Conservation (phyloP, 805 yeast genomes). For the Nakazawaea ambrosiae region DNA sequence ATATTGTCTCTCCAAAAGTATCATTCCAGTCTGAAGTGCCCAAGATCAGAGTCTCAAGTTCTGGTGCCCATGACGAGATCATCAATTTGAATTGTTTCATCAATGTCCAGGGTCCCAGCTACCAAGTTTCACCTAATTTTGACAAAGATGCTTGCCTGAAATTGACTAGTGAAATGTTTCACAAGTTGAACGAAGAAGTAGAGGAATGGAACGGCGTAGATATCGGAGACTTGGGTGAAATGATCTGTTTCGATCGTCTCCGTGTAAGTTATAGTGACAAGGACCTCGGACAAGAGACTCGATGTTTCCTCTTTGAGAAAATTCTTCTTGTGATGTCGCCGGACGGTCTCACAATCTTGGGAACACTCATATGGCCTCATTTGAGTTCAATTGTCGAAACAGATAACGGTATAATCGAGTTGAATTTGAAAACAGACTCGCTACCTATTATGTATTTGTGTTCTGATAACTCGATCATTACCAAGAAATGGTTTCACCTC, state of each 20-base stretch:
- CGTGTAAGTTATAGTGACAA: constrained; percentile 1
- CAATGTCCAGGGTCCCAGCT: constrained; percentile 5
- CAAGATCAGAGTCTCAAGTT: constrained; percentile 1
- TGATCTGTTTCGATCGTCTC: constrained; percentile 9
- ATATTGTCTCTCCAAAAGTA: constrained; percentile 1
- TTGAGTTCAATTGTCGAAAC: constrained; percentile 5
- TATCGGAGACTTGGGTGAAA: constrained; percentile 5
- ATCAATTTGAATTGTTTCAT: constrained; percentile 5
- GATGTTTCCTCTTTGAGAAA: constrained; percentile 10
- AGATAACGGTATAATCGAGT: background rate
- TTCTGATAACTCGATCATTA: constrained; percentile 3
- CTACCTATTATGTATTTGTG: constrained; percentile 7
- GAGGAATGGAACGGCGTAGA: constrained; percentile 11
- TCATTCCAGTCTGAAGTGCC: constrained; percentile 6
- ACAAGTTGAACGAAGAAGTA: constrained; percentile 5
- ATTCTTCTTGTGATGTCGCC: constrained; percentile 4
- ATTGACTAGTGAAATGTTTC: constrained; percentile 7
- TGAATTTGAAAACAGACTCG: constrained; percentile 5
- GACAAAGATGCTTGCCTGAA: background rate
- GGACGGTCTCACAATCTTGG: background rate
- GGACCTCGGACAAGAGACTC: background rate
- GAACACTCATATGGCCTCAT: constrained; percentile 1
- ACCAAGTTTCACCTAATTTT: background rate
- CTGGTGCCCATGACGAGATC: background rate
- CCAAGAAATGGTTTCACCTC: constrained; percentile 9